Percentiles rank a stretch among this genome's conserved stretches.
These are phyloP conservation scores for Acer saccharum DNA, from an alignment of 345 rosid genomes.

Conservation along the genomic window DNA sequence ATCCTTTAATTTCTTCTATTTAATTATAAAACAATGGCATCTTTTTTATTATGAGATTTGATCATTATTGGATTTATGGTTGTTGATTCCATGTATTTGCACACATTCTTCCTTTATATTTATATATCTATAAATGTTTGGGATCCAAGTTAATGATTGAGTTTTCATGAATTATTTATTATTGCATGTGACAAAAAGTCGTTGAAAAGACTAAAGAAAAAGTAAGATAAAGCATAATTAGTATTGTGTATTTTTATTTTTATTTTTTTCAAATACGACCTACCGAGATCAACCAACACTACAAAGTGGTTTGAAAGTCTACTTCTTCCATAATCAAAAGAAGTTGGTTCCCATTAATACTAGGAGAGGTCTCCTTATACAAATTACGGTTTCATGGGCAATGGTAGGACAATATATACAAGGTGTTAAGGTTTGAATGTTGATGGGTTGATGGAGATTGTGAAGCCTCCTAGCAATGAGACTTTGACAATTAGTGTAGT, in stretches of 20 bases:
- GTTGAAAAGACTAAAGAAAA: background rate
- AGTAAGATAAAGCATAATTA: background rate
- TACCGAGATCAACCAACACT: no score
- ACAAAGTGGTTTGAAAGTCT: no score
- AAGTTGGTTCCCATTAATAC: no score
- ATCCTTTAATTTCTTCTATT: background rate
- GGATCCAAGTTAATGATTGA: slow-evolving; percentile 43
- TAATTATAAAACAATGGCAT: background rate
- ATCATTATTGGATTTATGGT: background rate
- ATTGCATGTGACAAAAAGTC: slow-evolving; percentile 29
- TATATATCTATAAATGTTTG: background rate
- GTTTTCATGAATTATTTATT: slow-evolving; percentile 6
- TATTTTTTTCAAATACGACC: no score
- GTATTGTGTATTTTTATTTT: background rate
- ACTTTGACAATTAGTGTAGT: no score
- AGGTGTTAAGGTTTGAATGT: no score
- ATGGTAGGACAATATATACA: no score
- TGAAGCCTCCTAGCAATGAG: no score
- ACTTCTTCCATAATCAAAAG: no score
- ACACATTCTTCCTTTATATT: background rate
- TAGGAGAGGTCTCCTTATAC: no score
- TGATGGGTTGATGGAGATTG: no score
- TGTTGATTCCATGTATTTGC: slow-evolving; percentile 24
- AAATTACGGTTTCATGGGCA: no score
- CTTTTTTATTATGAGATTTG: background rate